Evolutionary conservation across 73 alveolate species (phyloP).

Genomic region (Uronychia binucleata): DNA sequence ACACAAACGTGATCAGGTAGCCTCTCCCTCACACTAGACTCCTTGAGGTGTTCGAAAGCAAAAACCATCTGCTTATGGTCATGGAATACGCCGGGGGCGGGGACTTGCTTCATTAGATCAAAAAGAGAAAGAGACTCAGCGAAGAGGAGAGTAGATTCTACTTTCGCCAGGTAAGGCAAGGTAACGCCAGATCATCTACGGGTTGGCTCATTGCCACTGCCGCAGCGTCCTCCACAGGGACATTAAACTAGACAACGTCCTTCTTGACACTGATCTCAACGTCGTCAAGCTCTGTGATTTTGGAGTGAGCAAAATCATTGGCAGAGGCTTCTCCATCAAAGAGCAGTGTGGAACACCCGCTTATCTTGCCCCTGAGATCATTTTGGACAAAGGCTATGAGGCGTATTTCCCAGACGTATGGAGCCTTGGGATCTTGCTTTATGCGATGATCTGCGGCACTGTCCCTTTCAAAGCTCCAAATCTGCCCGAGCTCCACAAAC

Average conservation of each 20-base stretch:
- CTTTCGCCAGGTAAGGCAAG: constrained; percentile 54
- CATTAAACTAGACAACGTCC: constrained; percentile 76
- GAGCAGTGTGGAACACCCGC: constrained; percentile 92
- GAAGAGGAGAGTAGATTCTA: constrained; percentile 71
- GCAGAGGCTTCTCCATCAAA: constrained; percentile 60
- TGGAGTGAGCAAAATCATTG: constrained; percentile 85
- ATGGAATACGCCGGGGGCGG: constrained; percentile 42
- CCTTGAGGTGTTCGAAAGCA: constrained; percentile 41
- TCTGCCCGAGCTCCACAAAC: not conserved
- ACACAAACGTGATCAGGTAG: constrained; percentile 49
- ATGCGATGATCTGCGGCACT: not conserved
- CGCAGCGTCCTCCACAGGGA: constrained; percentile 78
- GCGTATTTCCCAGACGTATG: not conserved
- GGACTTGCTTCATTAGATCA: constrained; percentile 16
- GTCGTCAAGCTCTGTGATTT: constrained; percentile 93
- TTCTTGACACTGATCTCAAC: constrained; percentile 70
- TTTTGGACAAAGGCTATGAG: not conserved
- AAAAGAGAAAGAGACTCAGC: constrained; percentile 20
- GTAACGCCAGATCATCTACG: constrained; percentile 54
- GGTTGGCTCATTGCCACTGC: constrained; percentile 72
- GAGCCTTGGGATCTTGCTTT: not conserved
- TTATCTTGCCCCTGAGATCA: not conserved
- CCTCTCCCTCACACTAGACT: no score
- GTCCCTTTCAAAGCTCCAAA: constrained; percentile 26
- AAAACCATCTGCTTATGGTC: constrained; percentile 23